Percentiles rank a stretch among this genome's conserved stretches.
phyloP scores from a whole-genome alignment of 2,329 filamentous ascomycete genomes.

The Colletotrichum orchidophilum region DNA sequence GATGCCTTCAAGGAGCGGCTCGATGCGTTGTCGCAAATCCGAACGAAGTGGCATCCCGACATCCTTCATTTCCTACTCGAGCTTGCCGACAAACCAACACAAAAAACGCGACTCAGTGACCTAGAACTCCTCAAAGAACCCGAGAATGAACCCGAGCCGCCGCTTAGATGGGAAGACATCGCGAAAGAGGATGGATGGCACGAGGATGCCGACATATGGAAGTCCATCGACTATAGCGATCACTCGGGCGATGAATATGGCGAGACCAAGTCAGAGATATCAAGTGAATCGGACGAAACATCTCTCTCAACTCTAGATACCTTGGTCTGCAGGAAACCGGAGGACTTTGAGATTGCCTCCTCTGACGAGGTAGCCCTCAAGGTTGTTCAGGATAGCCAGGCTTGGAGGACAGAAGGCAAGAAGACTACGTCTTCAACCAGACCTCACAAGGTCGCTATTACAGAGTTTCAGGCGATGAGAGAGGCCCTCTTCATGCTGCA shows the following conservation, averaged over 20 bases:
- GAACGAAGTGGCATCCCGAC: conserved; percentile 79
- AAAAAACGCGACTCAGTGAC: conserved; percentile 72
- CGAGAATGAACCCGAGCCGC: conserved; percentile 52
- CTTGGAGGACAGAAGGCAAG: conserved; percentile 50
- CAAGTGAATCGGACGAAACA: conserved; percentile 46
- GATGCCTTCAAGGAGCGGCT: conserved; percentile 72
- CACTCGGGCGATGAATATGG: conserved; percentile 68
- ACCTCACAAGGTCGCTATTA: conserved; percentile 29
- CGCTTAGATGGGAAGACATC: conserved; percentile 82
- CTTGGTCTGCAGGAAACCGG: conserved; percentile 40
- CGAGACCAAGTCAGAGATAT: conserved; percentile 46
- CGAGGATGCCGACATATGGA: conserved; percentile 75
- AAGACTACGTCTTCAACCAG: conserved; percentile 1
- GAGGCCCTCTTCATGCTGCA: conserved; percentile 82
- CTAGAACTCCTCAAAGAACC: conserved; percentile 64
- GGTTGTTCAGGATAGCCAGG: conserved; percentile 52
- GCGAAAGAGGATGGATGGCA: conserved; percentile 79
- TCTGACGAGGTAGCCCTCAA: conserved; percentile 43
- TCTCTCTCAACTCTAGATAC: conserved; percentile 47
- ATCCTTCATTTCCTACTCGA: conserved; percentile 80
- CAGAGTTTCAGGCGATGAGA: conserved; percentile 39
- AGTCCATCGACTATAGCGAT: conserved; percentile 72
- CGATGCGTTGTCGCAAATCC: conserved; percentile 62
- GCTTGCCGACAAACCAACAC: conserved; percentile 81
- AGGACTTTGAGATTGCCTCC: conserved; percentile 43